phyloP scores from a whole-genome alignment of 2,329 filamentous ascomycete genomes.

The Claviceps capensis region DNA sequence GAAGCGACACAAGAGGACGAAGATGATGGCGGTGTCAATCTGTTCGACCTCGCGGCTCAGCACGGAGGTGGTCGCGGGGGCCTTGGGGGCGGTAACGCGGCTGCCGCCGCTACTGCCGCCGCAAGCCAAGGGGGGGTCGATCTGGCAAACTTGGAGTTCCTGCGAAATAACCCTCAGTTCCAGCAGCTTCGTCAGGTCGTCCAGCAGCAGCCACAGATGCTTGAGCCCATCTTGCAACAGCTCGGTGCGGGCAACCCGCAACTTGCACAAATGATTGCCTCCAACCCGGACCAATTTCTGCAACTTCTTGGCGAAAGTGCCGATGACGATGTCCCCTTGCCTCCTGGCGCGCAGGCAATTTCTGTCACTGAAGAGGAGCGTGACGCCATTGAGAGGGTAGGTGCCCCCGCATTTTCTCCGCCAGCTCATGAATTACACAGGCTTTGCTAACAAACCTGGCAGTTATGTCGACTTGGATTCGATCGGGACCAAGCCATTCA shows the following conservation, averaged over 20 bases:
- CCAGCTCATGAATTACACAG: neutral
- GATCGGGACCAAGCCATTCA: conserved; percentile 88
- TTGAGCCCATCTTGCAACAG: conserved; percentile 94
- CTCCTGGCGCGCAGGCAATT: conserved; percentile 79
- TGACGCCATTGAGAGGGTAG: conserved; percentile 88
- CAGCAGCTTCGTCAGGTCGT: conserved; percentile 95
- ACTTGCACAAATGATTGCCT: conserved; percentile 79
- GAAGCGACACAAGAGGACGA: conserved; percentile 31
- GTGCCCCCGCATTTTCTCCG: conserved; percentile 5
- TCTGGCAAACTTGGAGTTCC: conserved; percentile 75
- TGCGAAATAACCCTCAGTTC: conserved; percentile 92
- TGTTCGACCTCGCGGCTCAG: conserved; percentile 87
- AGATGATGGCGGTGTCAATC: conserved; percentile 61
- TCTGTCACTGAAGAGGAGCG: conserved; percentile 91
- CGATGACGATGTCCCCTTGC: conserved; percentile 71
- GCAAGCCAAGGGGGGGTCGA: conserved; percentile 37
- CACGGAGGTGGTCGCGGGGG: conserved; percentile 36
- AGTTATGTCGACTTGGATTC: conserved; percentile 90
- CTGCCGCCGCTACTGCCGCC: conserved; percentile 32
- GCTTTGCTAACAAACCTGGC: neutral
- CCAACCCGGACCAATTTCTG: conserved; percentile 88
- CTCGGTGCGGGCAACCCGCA: conserved; percentile 91
- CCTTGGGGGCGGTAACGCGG: conserved; percentile 26
- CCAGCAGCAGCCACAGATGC: conserved; percentile 95
- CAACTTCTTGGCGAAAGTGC: conserved; percentile 77